Conservation (phyloP, 306 rosid genomes). For the Quercus alba region DNA sequence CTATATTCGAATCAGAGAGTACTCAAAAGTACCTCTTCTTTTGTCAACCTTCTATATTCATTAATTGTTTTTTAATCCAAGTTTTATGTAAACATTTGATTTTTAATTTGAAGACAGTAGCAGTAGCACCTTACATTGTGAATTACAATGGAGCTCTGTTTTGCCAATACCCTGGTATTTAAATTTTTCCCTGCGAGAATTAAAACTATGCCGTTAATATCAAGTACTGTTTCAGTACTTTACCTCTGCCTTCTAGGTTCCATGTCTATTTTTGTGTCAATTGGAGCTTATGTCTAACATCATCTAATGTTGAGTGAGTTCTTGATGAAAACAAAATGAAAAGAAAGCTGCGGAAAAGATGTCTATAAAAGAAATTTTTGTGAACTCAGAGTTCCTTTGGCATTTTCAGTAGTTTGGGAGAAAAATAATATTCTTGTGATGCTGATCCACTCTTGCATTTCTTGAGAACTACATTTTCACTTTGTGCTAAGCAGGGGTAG, state of each 20-base stretch:
- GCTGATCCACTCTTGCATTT: not conserved
- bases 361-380: not conserved
- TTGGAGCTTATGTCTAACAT: not conserved
- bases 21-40: conserved; percentile 65
- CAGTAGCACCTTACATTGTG: conserved; percentile 85
- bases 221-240: not conserved
- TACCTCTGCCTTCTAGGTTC: not conserved
- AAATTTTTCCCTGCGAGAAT: conserved; percentile 4
- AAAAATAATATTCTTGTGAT: not conserved
- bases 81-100: conserved; percentile 23
- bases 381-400: not conserved
- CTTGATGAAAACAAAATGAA: not conserved
- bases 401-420: not conserved
- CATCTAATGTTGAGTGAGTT: not conserved
- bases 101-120: conserved; percentile 62
- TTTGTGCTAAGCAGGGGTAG: not conserved
- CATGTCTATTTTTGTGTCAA: not conserved
- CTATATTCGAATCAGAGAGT: conserved; percentile 84
- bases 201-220: not conserved
- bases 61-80: conserved; percentile 10
- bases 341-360: not conserved
- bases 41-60: not conserved
- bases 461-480: not conserved
- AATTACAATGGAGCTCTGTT: conserved; percentile 92
- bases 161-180: conserved; percentile 89